Evolutionary conservation across 805 yeast genomes (phyloP), one percentile per base, ranked within the genome.

Genomic region (Yarrowia hollandica): DNA sequence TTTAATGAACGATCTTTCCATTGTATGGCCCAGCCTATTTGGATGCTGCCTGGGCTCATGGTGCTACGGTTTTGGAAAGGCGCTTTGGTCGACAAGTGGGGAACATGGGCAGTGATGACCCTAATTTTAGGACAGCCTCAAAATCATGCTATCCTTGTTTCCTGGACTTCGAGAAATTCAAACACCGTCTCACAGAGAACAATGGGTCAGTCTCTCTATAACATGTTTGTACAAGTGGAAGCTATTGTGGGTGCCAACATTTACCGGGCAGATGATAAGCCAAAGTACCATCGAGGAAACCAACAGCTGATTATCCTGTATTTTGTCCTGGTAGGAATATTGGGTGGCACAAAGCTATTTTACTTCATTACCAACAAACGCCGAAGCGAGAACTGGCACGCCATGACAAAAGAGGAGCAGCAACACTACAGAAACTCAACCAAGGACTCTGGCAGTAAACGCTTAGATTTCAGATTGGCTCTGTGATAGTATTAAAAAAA

Each of bases 121-220:
- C 50, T 70, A 2, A 59, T 67, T 1, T 63, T 69, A 5, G 65
- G 69, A 1, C 60, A 57, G 16, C 73, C 73, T 1, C 75, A 76
- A 33, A 72, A 77, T 15, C 82, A 81, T 70, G 81, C 86, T 0
- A 69, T 84, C 48, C 72, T 79, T 61, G 84, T 82, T 23, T 73
- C 80, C 22, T 81, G 87, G 83, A 78, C 82, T 60, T 83, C 90
- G 0, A 69, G 80, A 28, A 84, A 84, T 64, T 77, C 88, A 7
- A 80, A 82, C 67, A 75, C 85, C 1, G 86, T 85, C 21, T 71
- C 84, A 16, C 73, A 81, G 2, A 73, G 91, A 64, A 80, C 90
- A 0, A 82, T 85, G 7, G 77, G 85, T 14, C 81, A 88, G 0
- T 82, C 90, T 0, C 61, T 85, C 41, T 84, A 81, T 66, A 86